Evolutionary conservation across 257 asterid species (phyloP).

Genomic region (Haberlea rhodopensis): DNA sequence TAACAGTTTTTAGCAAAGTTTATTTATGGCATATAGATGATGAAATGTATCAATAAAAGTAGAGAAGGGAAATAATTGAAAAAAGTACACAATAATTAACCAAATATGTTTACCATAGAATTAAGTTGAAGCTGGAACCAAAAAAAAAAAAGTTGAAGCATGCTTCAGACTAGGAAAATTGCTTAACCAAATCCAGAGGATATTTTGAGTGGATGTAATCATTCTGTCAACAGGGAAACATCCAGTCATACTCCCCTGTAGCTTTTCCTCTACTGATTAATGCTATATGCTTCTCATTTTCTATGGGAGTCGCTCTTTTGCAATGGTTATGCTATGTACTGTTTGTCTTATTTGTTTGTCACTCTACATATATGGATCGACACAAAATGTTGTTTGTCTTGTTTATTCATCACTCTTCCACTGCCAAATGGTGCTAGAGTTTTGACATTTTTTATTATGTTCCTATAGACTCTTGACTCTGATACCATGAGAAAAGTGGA

Average conservation of each 20-base stretch:
- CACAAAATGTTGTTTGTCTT: not conserved
- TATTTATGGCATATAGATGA: conserved; percentile 12
- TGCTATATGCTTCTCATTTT: not conserved
- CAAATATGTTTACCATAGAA: not conserved
- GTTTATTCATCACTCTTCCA: not conserved
- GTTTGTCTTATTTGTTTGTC: not conserved
- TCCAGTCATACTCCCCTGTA: not conserved
- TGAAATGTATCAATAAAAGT: conserved; percentile 4
- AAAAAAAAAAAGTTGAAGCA: too few species aligned
- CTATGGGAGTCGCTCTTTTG: not conserved
- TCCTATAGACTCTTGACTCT: not conserved
- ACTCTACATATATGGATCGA: too few species aligned
- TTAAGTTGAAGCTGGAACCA: too few species aligned
- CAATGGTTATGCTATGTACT: not conserved
- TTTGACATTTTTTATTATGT: not conserved
- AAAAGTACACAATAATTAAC: too few species aligned
- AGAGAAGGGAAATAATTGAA: not conserved
- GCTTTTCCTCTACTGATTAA: not conserved
- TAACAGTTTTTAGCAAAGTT: conserved; percentile 8
- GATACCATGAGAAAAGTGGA: not conserved
- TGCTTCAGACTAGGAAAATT: not conserved
- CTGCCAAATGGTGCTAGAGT: not conserved
- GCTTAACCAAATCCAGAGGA: not conserved
- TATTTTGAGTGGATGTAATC: not conserved
- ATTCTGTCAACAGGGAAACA: not conserved